Evolutionary conservation across 2,329 filamentous ascomycete species (phyloP).

Genomic region (Alternaria dauci): DNA sequence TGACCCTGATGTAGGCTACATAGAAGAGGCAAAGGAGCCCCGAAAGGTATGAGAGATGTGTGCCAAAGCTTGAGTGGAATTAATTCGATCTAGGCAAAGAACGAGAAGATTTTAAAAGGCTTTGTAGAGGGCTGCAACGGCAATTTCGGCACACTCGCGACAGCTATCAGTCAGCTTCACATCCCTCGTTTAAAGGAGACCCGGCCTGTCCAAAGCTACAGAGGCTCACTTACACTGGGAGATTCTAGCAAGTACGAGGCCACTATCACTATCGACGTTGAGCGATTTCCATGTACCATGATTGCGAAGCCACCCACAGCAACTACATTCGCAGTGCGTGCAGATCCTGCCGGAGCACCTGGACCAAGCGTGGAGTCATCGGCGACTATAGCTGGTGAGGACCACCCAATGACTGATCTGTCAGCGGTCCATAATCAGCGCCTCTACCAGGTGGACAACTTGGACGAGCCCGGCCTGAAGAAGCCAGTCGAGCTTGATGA

Average conservation of each 20-base stretch:
- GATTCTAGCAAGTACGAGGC: constrained; percentile 76
- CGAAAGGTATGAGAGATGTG: constrained; percentile 65
- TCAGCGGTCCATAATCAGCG: constrained; percentile 78
- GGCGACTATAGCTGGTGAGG: constrained; percentile 56
- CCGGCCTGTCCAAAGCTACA: constrained; percentile 80
- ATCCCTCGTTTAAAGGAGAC: constrained; percentile 78
- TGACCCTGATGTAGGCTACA: constrained; percentile 85
- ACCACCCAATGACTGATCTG: constrained; percentile 57
- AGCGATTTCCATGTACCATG: constrained; percentile 89
- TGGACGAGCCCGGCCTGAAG: constrained; percentile 77
- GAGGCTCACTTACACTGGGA: constrained; percentile 81
- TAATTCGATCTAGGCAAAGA: constrained; percentile 62
- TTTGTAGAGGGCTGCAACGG: constrained; percentile 74
- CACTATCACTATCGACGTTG: constrained; percentile 82
- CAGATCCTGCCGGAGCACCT: constrained; percentile 53
- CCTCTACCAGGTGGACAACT: constrained; percentile 81
- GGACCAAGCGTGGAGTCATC: constrained; percentile 64
- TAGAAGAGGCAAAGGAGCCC: constrained; percentile 83
- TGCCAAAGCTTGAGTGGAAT: constrained; percentile 4
- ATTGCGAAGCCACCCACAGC: constrained; percentile 77
- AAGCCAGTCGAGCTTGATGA: constrained; percentile 81
- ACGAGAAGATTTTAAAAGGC: constrained; percentile 72
- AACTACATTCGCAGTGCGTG: constrained; percentile 73
- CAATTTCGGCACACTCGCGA: constrained; percentile 81
- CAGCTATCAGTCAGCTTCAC: constrained; percentile 82